Evolutionary conservation across 2,329 filamentous ascomycete genomes (phyloP).

Genomic region (Diaporthe nobilis): DNA sequence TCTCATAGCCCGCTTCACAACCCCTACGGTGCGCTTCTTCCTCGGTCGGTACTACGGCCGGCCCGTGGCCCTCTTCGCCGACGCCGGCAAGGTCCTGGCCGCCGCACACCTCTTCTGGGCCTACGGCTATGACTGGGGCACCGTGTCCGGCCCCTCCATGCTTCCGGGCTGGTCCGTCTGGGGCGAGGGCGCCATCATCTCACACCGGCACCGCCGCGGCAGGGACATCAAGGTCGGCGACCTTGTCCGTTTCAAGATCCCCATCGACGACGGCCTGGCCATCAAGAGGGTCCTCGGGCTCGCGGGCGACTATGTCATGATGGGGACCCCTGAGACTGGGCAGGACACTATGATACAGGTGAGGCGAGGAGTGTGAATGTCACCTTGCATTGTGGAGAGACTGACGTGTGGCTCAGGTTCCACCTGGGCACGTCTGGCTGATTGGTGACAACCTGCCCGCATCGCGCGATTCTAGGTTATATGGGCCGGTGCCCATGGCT

Average conservation of each 20-base stretch:
- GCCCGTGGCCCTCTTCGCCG: constrained; percentile 59
- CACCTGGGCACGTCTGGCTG: constrained; percentile 92
- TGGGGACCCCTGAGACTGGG: constrained; percentile 70
- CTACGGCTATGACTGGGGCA: constrained; percentile 73
- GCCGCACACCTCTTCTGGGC: constrained; percentile 66
- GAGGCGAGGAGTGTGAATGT: constrained; percentile 29
- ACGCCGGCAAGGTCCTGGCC: constrained; percentile 62
- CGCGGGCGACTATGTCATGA: constrained; percentile 81
- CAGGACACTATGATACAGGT: constrained; percentile 74
- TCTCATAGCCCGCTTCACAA: constrained; percentile 44
- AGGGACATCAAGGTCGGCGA: constrained; percentile 81
- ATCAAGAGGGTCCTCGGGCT: constrained; percentile 86
- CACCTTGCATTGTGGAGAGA: background rate
- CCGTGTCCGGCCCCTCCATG: constrained; percentile 85
- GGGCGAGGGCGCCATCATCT: constrained; percentile 79
- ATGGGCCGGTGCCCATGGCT: constrained; percentile 88
- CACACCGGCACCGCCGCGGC: constrained; percentile 78
- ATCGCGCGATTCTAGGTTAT: constrained; percentile 88
- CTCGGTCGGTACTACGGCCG: constrained; percentile 52
- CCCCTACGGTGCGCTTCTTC: constrained; percentile 40
- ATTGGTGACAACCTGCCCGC: constrained; percentile 88
- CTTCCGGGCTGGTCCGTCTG: constrained; percentile 81
- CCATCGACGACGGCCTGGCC: constrained; percentile 71
- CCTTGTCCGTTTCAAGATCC: constrained; percentile 83
- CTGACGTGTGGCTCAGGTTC: constrained; percentile 71